Evolutionary conservation across 768 basidiomycete genomes (phyloP).

Genomic region (Suillus clintonianus): DNA sequence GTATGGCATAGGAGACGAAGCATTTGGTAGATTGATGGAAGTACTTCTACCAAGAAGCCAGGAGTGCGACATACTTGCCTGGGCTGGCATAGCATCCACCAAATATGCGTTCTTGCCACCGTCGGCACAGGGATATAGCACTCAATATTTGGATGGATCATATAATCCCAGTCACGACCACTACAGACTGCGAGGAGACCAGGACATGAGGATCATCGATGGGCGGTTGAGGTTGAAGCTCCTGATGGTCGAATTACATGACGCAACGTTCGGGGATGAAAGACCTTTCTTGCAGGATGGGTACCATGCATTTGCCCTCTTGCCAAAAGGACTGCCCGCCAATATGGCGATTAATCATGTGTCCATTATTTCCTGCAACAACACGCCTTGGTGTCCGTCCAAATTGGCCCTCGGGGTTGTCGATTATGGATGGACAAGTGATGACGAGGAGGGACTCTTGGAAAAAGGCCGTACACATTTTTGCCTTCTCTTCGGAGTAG

Average conservation of each 20-base stretch:
- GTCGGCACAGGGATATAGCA: constrained; percentile 15
- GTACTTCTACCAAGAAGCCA: constrained; percentile 14
- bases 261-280: background rate
- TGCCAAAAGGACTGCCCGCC: background rate
- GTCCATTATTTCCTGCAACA: background rate
- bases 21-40: constrained; percentile 22
- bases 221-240: background rate
- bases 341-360: background rate
- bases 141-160: background rate
- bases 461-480: constrained; percentile 12
- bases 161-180: constrained; percentile 11
- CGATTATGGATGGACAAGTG: constrained; percentile 20
- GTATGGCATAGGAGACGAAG: constrained; percentile 14
- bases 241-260: background rate
- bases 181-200: constrained; percentile 23
- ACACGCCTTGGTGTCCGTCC: background rate
- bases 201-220: constrained; percentile 4
- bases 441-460: constrained; percentile 12
- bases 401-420: constrained; percentile 21
- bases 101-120: constrained; percentile 12
- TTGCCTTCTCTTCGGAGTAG: constrained; percentile 18
- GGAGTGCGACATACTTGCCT: constrained; percentile 22
- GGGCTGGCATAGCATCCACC: constrained; percentile 18
- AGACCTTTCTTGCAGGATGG: background rate
- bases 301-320: background rate